Conservation (phyloP, 1,284 basidiomycete genomes). For the Naganishia liquefaciens region DNA sequence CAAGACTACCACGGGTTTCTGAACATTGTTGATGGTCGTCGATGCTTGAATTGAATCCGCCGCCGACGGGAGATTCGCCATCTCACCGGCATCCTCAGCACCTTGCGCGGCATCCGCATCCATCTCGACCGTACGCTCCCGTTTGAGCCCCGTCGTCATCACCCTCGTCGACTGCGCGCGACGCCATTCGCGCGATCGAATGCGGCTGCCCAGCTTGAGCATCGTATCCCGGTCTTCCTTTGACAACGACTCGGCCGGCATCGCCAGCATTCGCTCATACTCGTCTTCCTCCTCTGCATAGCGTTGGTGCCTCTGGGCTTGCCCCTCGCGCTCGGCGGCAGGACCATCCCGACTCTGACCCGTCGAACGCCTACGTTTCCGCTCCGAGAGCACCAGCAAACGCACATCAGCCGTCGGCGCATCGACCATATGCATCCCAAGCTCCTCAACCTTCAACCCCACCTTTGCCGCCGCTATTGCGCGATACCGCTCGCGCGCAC, state of each 20-base stretch:
- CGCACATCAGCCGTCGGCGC: slow-evolving; percentile 6
- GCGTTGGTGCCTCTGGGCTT: neutral
- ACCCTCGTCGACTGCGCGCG: neutral
- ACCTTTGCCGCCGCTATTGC: slow-evolving; percentile 35
- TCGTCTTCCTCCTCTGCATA: slow-evolving; percentile 1
- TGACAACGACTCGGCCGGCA: slow-evolving; percentile 1
- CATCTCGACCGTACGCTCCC: too few species aligned
- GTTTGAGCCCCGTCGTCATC: neutral
- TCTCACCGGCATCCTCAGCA: too few species aligned
- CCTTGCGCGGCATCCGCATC: neutral
- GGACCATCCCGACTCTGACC: too few species aligned
- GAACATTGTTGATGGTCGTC: too few species aligned
- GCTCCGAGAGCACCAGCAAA: neutral
- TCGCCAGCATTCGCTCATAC: slow-evolving; percentile 1
- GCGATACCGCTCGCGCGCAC: slow-evolving; percentile 38
- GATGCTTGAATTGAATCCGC: too few species aligned
- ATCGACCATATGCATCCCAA: neutral
- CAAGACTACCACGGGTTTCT: too few species aligned
- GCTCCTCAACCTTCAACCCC: slow-evolving; percentile 38
- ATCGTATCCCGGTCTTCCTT: neutral
- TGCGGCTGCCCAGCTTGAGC: slow-evolving; percentile 1
- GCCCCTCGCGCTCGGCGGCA: neutral
- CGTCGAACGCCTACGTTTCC: slow-evolving; percentile 9
- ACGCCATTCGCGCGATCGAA: neutral
- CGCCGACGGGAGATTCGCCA: too few species aligned